Base-by-base conservation (phyloP, 2,329 filamentous ascomycete genomes). In the Sclerotinia trifoliorum region DNA sequence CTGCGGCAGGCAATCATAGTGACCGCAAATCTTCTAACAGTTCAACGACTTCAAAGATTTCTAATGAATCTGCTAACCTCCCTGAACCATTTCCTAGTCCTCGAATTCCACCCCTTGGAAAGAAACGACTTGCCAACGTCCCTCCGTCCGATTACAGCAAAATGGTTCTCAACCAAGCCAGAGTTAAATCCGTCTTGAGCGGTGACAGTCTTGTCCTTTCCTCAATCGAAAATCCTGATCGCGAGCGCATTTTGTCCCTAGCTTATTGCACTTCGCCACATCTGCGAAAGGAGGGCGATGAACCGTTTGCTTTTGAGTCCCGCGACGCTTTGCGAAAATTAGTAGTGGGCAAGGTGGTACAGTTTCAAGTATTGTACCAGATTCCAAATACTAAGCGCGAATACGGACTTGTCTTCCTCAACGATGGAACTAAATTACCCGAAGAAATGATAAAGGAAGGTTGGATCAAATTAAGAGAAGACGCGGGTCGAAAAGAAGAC, bases 221-320 rank as follows among this genome's bases (percentile, higher is more conserved):
- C 75, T 93, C 91, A 80, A 85, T 92, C 78, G 90, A 89, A 80
- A 94, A 96, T 78, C 90, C 91, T 48, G 85, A 87, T 72, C 87
- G 90, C 79, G 95, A 98, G 82, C 91, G 93, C 76, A 92, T 86
- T 65, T 85, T 99, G 75, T 96, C 93, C 77, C 84, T 99, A 72
- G 95, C 95, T 75, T 98, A 93, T 81, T 93, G 98, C 74, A 91
- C 90, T 69, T 93, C 94, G 62, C 95, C 95, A 4, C 89, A 94
- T 77, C 79, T 97, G 79, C 90, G 86, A 81, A 90, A 93, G 80
- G 94, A 97, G 74, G 93, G 92, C 68, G 94, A 97, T 77, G 94
- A 97, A 85, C 89, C 90, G 49, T 96, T 91, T 77, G 93, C 92
- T 69, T 99, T 97, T 80, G 90, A 95, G 80, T 97, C 95, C 70